A percentile compares a stretch with the other conserved stretches of the same genome.
These are phyloP conservation scores for Trypanosoma rangeli DNA, from an alignment of 208 protist species.

Conservation along the genomic window DNA sequence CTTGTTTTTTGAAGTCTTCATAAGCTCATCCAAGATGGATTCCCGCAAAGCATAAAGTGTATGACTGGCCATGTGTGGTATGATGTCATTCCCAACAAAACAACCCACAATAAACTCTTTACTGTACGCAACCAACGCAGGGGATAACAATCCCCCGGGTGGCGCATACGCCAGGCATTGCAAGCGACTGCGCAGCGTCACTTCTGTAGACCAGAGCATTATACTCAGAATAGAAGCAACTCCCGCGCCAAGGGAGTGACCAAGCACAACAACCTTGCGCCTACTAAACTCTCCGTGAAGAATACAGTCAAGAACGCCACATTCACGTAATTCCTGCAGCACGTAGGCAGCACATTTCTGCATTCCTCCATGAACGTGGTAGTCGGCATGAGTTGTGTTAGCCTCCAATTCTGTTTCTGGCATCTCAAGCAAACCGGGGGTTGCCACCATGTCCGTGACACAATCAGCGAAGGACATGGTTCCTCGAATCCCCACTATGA, in stretches of 20 bases:
- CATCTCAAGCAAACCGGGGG: slow-evolving; percentile 40
- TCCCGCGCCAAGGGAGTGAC: slow-evolving; percentile 88
- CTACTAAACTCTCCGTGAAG: slow-evolving; percentile 35
- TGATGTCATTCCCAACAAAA: slow-evolving; percentile 81
- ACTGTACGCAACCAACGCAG: slow-evolving; percentile 67
- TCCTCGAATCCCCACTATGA: slow-evolving; percentile 84
- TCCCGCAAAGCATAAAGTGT: slow-evolving; percentile 79
- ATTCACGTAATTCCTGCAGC: slow-evolving; percentile 42
- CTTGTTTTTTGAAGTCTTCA: slow-evolving; percentile 58
- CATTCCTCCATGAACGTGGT: slow-evolving; percentile 86
- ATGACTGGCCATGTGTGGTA: slow-evolving; percentile 74
- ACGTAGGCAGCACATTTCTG: slow-evolving; percentile 60
- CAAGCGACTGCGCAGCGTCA: slow-evolving; percentile 53
- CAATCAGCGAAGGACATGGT: slow-evolving; percentile 87
- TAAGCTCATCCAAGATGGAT: slow-evolving; percentile 70
- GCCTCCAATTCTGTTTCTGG: neutral
- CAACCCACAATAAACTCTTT: slow-evolving; percentile 57
- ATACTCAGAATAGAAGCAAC: slow-evolving; percentile 72
- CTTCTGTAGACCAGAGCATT: slow-evolving; percentile 51
- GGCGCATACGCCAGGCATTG: slow-evolving; percentile 79
- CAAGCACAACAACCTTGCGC: slow-evolving; percentile 64
- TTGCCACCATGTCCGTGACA: slow-evolving; percentile 74
- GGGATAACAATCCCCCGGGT: slow-evolving; percentile 71
- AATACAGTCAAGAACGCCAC: slow-evolving; percentile 62
- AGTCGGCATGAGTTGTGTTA: slow-evolving; percentile 37